Percentiles rank a stretch among this genome's conserved stretches.
phyloP scores from a whole-genome alignment of 1,284 basidiomycete species.

The Pulchroboletus neoregius region DNA sequence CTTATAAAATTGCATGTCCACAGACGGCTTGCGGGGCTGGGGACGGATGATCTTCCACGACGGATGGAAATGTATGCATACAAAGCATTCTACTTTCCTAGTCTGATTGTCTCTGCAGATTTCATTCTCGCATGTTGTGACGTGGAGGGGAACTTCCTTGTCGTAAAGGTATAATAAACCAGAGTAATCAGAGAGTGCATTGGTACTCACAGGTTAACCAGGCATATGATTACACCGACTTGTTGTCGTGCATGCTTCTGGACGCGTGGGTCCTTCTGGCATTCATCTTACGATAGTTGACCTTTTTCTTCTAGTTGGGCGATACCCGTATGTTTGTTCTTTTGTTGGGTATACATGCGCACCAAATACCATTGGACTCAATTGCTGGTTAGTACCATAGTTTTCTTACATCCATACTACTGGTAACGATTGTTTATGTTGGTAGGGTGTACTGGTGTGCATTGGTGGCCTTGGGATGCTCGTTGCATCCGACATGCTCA shows the following conservation, averaged over 20 bases:
- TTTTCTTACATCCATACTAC: background rate
- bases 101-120: conserved; percentile 42
- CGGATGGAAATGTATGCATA: conserved; percentile 76
- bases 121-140: conserved; percentile 73
- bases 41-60: conserved; percentile 63
- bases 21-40: conserved; percentile 80
- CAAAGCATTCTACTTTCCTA: background rate
- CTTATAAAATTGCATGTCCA: conserved; percentile 2
- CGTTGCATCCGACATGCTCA: conserved; percentile 67
- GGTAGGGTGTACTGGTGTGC: conserved; percentile 69
- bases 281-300: conserved; percentile 8
- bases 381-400: conserved; percentile 48
- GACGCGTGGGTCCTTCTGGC: conserved; percentile 57
- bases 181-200: background rate
- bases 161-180: conserved; percentile 54
- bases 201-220: conserved; percentile 22
- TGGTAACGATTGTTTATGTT: background rate
- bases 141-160: conserved; percentile 82
- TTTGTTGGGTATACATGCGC: conserved; percentile 79
- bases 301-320: conserved; percentile 56
- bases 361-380: conserved; percentile 81
- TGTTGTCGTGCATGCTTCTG: conserved; percentile 83
- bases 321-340: conserved; percentile 78
- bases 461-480: conserved; percentile 74
- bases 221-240: conserved; percentile 83